A percentile compares a stretch with the other conserved stretches of the same genome.
phyloP scores from a whole-genome alignment of 1,139 yeast genomes.

The Candida tropicalis region DNA sequence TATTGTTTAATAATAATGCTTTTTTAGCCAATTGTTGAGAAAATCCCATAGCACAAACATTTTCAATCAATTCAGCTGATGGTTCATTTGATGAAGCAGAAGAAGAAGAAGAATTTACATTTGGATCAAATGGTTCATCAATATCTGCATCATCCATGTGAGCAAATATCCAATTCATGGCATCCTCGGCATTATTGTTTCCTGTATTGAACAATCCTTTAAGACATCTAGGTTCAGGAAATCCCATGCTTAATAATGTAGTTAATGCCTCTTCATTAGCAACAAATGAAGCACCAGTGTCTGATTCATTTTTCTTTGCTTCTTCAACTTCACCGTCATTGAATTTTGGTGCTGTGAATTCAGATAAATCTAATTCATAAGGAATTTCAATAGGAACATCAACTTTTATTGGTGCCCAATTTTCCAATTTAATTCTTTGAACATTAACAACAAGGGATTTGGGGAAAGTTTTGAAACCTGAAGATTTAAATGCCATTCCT shows the following conservation, averaged over 20 bases:
- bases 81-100: slow-evolving; percentile 23
- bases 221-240: slow-evolving; percentile 64
- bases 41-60: slow-evolving; percentile 80
- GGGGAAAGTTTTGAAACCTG: slow-evolving; percentile 67
- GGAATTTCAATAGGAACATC: slow-evolving; percentile 72
- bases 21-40: slow-evolving; percentile 60
- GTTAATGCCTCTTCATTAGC: slow-evolving; percentile 61
- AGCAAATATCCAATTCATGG: slow-evolving; percentile 88
- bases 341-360: slow-evolving; percentile 33
- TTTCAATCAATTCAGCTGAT: slow-evolving; percentile 46
- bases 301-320: slow-evolving; percentile 26
- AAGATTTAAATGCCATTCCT: slow-evolving; percentile 47
- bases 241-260: slow-evolving; percentile 81
- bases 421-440: slow-evolving; percentile 77
- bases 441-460: slow-evolving; percentile 70
- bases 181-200: slow-evolving; percentile 67
- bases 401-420: slow-evolving; percentile 89
- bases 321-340: slow-evolving; percentile 44
- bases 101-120: slow-evolving; percentile 10
- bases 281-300: slow-evolving; percentile 33
- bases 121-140: slow-evolving; percentile 58
- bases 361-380: slow-evolving; percentile 39
- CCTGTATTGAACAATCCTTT: slow-evolving; percentile 77
- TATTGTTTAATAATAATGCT: slow-evolving; percentile 61
- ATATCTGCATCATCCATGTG: slow-evolving; percentile 86